Percentiles rank a stretch among this genome's conserved stretches.
These are phyloP conservation scores for Pelargonium nanum DNA, from an alignment of 345 rosid species.

Conservation along the genomic window DNA sequence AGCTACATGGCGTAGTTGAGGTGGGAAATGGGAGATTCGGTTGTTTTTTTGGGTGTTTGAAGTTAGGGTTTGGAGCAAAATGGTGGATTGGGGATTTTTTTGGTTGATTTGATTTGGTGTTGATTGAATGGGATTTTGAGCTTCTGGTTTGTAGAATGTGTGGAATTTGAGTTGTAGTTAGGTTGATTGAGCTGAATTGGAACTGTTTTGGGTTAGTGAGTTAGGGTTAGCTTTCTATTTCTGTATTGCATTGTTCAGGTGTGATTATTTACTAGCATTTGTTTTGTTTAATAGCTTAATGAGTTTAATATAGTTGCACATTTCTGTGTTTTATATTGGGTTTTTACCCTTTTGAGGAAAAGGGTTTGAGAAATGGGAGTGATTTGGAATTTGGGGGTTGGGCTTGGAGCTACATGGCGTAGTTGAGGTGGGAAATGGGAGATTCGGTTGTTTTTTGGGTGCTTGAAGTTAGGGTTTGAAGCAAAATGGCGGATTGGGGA, in stretches of 20 bases:
- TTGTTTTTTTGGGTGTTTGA: not conserved
- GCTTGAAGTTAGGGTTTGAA: not conserved
- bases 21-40: not conserved
- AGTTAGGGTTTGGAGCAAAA: not conserved
- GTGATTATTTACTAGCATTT: too few species aligned
- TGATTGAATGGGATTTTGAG: not conserved
- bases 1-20: not conserved
- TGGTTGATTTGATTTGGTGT: not conserved
- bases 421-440: not conserved
- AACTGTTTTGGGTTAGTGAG: not conserved
- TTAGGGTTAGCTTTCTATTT: not conserved
- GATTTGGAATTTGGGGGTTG: not conserved
- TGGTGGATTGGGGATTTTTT: not conserved
- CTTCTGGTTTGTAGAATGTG: not conserved
- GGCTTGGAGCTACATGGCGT: not conserved
- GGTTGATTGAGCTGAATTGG: not conserved
- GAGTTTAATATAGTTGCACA: too few species aligned
- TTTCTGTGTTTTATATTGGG: not conserved
- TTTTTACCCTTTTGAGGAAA: not conserved
- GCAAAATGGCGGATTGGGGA: not conserved
- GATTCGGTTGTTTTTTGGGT: not conserved
- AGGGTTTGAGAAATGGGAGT: not conserved
- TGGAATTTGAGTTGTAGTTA: not conserved
- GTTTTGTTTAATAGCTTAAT: too few species aligned
- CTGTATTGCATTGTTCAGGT: too few species aligned